Evolutionary conservation across 345 rosid genomes (phyloP).

Genomic region (Salix caprea): DNA sequence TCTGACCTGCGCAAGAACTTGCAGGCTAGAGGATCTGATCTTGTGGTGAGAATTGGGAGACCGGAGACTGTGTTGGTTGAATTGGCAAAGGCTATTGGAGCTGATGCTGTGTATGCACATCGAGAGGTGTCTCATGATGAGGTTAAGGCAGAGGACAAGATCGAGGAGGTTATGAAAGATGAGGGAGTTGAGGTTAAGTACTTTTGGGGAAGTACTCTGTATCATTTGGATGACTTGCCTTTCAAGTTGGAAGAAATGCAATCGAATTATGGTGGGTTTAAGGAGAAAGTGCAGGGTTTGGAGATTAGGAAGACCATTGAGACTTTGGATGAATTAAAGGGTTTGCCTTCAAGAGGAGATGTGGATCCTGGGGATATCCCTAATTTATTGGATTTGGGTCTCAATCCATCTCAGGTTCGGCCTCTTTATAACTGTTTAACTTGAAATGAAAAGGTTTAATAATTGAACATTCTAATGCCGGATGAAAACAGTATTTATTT

Average conservation of each 20-base stretch:
- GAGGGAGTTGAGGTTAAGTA: slow-evolving; percentile 83
- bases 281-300: slow-evolving; percentile 63
- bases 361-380: slow-evolving; percentile 93
- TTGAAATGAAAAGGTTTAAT: background rate
- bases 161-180: slow-evolving; percentile 79
- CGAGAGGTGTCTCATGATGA: slow-evolving; percentile 84
- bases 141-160: slow-evolving; percentile 82
- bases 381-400: slow-evolving; percentile 77
- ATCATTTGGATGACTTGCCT: slow-evolving; percentile 89
- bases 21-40: slow-evolving; percentile 89
- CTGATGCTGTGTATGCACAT: slow-evolving; percentile 86
- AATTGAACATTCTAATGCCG: background rate
- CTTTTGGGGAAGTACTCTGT: slow-evolving; percentile 96
- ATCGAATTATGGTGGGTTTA: slow-evolving; percentile 65
- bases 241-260: slow-evolving; percentile 88
- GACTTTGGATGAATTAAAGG: slow-evolving; percentile 82
- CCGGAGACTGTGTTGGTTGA: slow-evolving; percentile 78
- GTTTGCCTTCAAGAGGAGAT: slow-evolving; percentile 82
- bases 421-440: background rate
- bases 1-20: slow-evolving; percentile 82
- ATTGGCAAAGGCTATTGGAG: slow-evolving; percentile 82
- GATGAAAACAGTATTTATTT: background rate
- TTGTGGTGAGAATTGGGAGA: slow-evolving; percentile 77
- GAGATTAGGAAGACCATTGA: slow-evolving; percentile 84
- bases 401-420: slow-evolving; percentile 67